Percentiles rank a stretch among this genome's conserved stretches.
Conservation (phyloP, 257 asterid species). For the Solanum peruvianum region DNA sequence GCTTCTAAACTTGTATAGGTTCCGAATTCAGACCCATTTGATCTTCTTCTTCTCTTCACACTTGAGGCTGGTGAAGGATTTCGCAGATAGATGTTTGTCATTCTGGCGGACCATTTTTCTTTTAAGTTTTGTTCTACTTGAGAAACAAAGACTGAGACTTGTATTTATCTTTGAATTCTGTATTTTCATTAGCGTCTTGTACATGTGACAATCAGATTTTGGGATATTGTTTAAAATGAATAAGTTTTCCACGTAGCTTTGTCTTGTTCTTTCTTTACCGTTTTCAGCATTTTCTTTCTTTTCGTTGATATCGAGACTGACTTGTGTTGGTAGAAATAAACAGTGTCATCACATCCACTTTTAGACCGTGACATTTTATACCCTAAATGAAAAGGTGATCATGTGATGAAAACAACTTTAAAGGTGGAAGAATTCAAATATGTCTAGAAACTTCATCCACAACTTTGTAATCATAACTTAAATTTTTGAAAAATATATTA, state of each 20-base stretch:
- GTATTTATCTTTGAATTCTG: neutral
- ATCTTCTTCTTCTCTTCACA: neutral
- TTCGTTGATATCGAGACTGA: neutral
- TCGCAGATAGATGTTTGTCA: neutral
- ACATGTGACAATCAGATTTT: neutral
- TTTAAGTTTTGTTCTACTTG: neutral
- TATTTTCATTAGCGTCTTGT: too few species aligned
- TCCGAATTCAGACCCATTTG: rapidly evolving
- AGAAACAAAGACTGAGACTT: neutral
- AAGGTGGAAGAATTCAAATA: neutral
- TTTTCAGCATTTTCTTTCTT: too few species aligned
- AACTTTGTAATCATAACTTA: neutral
- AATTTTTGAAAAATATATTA: neutral
- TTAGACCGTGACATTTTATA: neutral
- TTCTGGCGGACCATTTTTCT: neutral
- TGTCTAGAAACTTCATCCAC: neutral
- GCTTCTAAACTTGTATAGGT: neutral
- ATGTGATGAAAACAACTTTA: neutral
- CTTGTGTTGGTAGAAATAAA: neutral
- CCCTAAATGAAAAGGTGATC: neutral
- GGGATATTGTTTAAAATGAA: neutral
- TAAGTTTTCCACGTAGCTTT: neutral
- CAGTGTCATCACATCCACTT: too few species aligned
- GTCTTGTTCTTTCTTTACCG: neutral
- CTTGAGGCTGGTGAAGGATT: neutral